Conservation (phyloP, 768 basidiomycete genomes). For the Leccinum sublutescens region DNA sequence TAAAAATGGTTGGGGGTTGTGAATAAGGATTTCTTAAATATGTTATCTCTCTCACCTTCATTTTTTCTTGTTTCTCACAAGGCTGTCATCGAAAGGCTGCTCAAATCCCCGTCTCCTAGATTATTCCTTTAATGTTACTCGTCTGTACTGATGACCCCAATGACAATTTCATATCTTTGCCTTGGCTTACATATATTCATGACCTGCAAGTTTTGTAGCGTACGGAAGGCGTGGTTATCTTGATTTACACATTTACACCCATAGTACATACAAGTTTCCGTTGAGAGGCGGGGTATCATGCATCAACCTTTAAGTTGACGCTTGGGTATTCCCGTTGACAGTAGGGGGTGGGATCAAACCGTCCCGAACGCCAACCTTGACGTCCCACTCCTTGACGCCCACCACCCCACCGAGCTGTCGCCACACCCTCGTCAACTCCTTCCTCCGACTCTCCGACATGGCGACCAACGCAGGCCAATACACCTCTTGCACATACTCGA, state of each 20-base stretch:
- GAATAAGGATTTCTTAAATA: conserved; percentile 12
- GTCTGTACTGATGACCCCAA: conserved; percentile 26
- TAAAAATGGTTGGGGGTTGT: background rate
- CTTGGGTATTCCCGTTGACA: background rate
- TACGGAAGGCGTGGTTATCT: background rate
- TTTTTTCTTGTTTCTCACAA: background rate
- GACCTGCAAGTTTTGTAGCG: background rate
- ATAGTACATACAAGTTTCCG: background rate
- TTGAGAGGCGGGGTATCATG: background rate
- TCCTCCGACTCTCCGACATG: conserved; percentile 51
- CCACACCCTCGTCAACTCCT: conserved; percentile 62
- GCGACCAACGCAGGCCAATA: conserved; percentile 71
- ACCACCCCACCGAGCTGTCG: conserved; percentile 60
- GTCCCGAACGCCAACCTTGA: conserved; percentile 44
- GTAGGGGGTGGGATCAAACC: background rate
- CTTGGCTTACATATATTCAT: background rate
- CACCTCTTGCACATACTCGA: conserved; percentile 69
- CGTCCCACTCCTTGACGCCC: conserved; percentile 81
- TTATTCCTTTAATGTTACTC: conserved; percentile 26
- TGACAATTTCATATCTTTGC: conserved; percentile 17
- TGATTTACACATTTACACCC: background rate
- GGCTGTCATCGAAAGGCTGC: conserved; percentile 8
- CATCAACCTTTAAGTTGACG: background rate
- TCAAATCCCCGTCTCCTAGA: conserved; percentile 13
- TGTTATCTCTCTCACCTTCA: background rate